Evolutionary conservation across 2,329 filamentous ascomycete species (phyloP).

Genomic region (Diaporthe eres): DNA sequence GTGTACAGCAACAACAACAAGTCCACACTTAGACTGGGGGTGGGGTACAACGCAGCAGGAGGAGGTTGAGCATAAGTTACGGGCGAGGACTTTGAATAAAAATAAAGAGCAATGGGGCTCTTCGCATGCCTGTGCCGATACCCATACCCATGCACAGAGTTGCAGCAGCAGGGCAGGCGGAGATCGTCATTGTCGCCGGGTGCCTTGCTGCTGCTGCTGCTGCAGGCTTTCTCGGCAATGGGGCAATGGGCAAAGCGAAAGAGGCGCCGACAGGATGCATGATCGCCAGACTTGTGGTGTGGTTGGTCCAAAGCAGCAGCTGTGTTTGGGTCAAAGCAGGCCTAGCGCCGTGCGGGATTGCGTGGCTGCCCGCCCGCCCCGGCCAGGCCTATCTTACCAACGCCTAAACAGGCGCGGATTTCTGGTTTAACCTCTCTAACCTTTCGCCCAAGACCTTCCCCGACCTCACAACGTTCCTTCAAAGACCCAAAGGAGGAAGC

Average conservation of each 20-base stretch:
- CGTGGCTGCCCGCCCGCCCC: constrained; percentile 8
- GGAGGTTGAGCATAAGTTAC: background rate
- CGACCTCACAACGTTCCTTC: background rate
- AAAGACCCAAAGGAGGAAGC: background rate
- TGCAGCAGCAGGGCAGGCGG: constrained; percentile 11
- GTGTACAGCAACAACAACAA: constrained; percentile 6
- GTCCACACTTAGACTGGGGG: background rate
- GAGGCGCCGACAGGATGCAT: constrained; percentile 28
- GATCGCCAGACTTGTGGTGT: constrained; percentile 27
- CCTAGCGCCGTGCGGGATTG: constrained; percentile 16
- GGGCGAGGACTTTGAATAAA: background rate
- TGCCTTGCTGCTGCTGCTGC: constrained; percentile 27
- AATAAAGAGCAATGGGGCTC: background rate
- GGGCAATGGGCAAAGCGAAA: constrained; percentile 12
- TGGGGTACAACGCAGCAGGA: background rate
- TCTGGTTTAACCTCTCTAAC: background rate
- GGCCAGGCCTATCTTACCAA: too few species aligned
- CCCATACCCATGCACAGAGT: background rate
- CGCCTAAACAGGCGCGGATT: background rate
- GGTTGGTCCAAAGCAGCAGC: constrained; percentile 16
- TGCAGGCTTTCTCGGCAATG: constrained; percentile 9
- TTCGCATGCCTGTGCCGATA: background rate
- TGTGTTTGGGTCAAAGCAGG: constrained; percentile 26
- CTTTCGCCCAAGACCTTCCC: background rate
- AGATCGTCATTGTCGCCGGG: constrained; percentile 23